Evolutionary conservation across 1,139 yeast species (phyloP).

Genomic region (Protomyces arabidopsidicola): DNA sequence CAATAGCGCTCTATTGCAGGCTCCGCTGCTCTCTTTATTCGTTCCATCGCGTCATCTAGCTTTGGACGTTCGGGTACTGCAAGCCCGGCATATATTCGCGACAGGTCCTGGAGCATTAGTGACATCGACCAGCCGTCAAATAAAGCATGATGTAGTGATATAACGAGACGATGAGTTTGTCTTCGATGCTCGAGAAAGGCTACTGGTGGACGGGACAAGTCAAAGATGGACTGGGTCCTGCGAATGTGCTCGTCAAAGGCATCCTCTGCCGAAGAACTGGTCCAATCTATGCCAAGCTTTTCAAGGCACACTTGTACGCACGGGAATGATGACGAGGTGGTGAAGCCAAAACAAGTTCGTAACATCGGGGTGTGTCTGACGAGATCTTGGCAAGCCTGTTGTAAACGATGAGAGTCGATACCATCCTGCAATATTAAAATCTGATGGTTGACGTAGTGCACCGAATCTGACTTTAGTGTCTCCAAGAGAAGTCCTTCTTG

Average conservation of each 20-base stretch:
- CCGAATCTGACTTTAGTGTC: constrained; percentile 28
- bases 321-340: constrained; percentile 12
- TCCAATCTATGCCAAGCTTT: constrained; percentile 1
- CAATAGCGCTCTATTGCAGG: neutral
- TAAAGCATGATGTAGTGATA: constrained; percentile 33
- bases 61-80: constrained; percentile 18
- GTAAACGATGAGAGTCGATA: constrained; percentile 18
- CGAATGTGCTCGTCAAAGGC: neutral
- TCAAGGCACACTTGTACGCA: constrained; percentile 31
- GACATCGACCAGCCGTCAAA: constrained; percentile 32
- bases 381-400: constrained; percentile 28
- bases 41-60: neutral
- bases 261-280: neutral
- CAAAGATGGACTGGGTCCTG: neutral
- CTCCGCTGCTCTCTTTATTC: neutral
- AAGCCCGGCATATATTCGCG: neutral
- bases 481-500: constrained; percentile 34
- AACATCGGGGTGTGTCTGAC: constrained; percentile 30
- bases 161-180: constrained; percentile 9
- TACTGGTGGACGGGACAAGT: neutral
- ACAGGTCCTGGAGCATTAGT: constrained; percentile 29
- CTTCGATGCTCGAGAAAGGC: constrained; percentile 1
- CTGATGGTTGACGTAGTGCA: constrained; percentile 31
- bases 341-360: constrained; percentile 33
- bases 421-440: constrained; percentile 25